Conservation (phyloP, 2,329 filamentous ascomycete genomes). For the Pseudomassariella vexata region DNA sequence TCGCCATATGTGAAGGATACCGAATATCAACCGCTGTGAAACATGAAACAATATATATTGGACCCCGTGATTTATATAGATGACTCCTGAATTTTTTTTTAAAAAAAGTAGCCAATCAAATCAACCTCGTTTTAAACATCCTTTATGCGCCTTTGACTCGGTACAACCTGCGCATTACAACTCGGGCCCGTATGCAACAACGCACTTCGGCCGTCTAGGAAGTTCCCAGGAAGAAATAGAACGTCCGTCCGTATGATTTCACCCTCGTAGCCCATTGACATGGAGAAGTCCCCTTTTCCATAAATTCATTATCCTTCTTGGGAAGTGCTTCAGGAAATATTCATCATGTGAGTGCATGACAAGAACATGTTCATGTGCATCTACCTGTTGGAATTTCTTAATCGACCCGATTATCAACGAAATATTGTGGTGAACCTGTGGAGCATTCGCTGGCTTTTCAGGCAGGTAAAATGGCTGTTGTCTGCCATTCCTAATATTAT, state of each 20-base stretch:
- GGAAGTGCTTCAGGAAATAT: conserved; percentile 30
- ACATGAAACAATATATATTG: too few relatives aligned
- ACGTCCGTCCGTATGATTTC: conserved; percentile 14
- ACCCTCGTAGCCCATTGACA: conserved; percentile 28
- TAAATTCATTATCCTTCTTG: conserved; percentile 42
- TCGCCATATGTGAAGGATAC: conserved; percentile 8
- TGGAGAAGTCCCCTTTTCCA: conserved; percentile 40
- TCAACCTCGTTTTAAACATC: too few relatives aligned
- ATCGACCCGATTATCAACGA: conserved; percentile 31
- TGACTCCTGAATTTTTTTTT: background rate
- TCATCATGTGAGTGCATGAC: conserved; percentile 42
- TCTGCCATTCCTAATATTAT: conserved; percentile 28
- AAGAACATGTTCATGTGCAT: conserved; percentile 36
- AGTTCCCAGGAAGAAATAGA: too few relatives aligned
- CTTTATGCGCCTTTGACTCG: too few relatives aligned
- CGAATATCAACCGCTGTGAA: conserved; percentile 7
- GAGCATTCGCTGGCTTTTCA: conserved; percentile 7
- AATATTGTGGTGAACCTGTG: conserved; percentile 17
- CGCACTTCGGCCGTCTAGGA: too few relatives aligned
- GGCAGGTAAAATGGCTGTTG: conserved; percentile 25
- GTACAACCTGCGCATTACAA: too few relatives aligned
- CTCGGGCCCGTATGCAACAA: too few relatives aligned
- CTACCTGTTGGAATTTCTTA: conserved; percentile 37
- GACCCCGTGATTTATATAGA: too few relatives aligned
- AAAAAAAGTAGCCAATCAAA: too few relatives aligned